Evolutionary conservation across 2,329 filamentous ascomycete species (phyloP).

Genomic region (Fonsecaea multimorphosa): DNA sequence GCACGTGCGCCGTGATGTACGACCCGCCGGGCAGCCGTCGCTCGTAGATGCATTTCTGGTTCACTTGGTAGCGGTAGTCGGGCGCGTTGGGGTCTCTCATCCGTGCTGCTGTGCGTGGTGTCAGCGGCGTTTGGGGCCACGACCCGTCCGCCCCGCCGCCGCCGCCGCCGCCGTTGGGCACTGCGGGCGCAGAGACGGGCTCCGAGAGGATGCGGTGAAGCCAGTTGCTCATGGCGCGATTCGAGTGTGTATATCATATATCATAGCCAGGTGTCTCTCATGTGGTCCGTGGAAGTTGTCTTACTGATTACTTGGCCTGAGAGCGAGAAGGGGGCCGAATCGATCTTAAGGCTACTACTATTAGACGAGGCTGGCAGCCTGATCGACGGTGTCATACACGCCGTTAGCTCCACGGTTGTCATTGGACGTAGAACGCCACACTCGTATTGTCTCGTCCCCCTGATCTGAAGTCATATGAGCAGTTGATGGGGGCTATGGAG

Average conservation of each 20-base stretch:
- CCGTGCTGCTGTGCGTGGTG: conserved; percentile 12
- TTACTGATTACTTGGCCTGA: not conserved
- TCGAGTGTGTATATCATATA: not conserved
- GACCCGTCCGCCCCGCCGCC: conserved; percentile 4
- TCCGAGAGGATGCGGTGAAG: conserved; percentile 13
- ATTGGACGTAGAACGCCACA: not conserved
- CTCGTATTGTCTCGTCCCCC: not conserved
- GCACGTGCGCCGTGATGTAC: conserved; percentile 58
- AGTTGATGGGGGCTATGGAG: not conserved
- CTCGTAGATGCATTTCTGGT: conserved; percentile 57
- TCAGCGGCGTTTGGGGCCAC: conserved; percentile 19
- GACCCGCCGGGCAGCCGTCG: conserved; percentile 55
- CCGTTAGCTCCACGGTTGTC: not conserved
- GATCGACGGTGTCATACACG: not conserved
- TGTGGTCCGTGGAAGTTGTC: not conserved
- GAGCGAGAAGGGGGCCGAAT: not conserved
- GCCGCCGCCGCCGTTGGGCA: too few relatives aligned
- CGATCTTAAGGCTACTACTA: too few relatives aligned
- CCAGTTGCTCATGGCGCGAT: conserved; percentile 19
- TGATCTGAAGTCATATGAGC: not conserved
- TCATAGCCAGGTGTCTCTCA: not conserved
- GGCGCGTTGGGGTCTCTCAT: conserved; percentile 46
- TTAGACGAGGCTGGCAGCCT: conserved; percentile 12
- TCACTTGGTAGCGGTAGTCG: conserved; percentile 46
- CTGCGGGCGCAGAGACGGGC: conserved; percentile 20